Evolutionary conservation across 176 grass and related monocot species (phyloP), one percentile per base, ranked within the genome.

Genomic region (Musa schizocarpa): DNA sequence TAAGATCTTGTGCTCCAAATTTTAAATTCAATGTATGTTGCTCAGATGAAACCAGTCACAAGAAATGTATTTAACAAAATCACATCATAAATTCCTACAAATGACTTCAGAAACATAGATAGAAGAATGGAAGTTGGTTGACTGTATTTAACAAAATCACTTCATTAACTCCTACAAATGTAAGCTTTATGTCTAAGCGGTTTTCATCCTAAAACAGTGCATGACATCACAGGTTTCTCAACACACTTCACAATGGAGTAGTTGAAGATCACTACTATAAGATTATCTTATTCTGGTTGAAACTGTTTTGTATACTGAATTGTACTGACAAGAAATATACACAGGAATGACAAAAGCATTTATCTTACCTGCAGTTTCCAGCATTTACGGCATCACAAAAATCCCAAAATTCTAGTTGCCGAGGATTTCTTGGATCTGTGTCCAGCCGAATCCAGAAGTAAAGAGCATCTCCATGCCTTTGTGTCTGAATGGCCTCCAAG

Each of bases 371-470:
- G 96, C 96, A 95, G 52, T 99, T 99, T 77, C 96, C 96, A 79
- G 96, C 78, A 92, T 99, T 94, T 77, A 89, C 86, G 9, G 83
- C 81, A 86, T 99, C 96, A 92, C 91, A 99, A 75, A 99, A 87
- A 73, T 89, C 87, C 96, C 96, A 99, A 83, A 99, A 99, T 65
- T 89, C 82, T 64, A 83, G 68, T 65, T 87, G 78, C 22, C 66
- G 74, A 24, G 62, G 76, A 72, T 89, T 92, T 78, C 88, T 95
- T 78, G 73, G 76, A 87, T 99, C 91, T 79, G 81, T 87, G 80
- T 99, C 96, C 91, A 99, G 94, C 75, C 91, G 80, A 73, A 84
- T 81, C 96, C 96, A 99, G 84, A 99, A 99, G 82, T 95, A 99
- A 68, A 99, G 84, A 52, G 96, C 74, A 88, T 99, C 96, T 27